Percentiles rank a stretch among this genome's conserved stretches.
These are phyloP conservation scores for Cystoderma amianthinum DNA, from an alignment of 768 basidiomycete genomes.

Conservation along the genomic window DNA sequence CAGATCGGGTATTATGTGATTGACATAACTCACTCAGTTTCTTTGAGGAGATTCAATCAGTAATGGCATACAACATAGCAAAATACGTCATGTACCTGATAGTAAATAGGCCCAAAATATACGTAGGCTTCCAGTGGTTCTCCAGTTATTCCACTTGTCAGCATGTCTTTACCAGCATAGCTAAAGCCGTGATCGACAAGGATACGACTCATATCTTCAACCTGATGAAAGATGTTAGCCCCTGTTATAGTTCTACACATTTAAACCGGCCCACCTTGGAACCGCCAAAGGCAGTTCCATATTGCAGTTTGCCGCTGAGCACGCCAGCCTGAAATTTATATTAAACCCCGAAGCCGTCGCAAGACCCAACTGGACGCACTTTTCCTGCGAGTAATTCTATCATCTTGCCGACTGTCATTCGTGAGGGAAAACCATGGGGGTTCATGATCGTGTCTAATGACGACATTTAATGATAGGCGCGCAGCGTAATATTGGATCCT, in stretches of 20 bases:
- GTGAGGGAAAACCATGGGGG: conserved; percentile 98
- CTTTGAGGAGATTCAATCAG: conserved; percentile 32
- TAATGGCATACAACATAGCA: not conserved
- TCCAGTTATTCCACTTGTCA: conserved; percentile 96
- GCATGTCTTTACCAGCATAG: conserved; percentile 98
- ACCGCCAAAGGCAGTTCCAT: conserved; percentile 95
- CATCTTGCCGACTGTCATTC: conserved; percentile 99
- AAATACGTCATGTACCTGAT: conserved; percentile 55
- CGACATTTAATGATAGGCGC: conserved; percentile 9
- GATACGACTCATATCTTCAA: conserved; percentile 97
- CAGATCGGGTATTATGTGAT: conserved; percentile 6
- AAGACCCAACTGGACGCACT: conserved; percentile 27
- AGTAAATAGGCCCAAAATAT: conserved; percentile 98
- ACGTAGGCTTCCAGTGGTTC: conserved; percentile 96
- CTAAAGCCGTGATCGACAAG: conserved; percentile 93
- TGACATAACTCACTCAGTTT: conserved; percentile 76
- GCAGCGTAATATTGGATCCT: not conserved
- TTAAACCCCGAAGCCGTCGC: conserved; percentile 4
- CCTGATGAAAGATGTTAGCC: conserved; percentile 32
- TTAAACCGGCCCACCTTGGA: conserved; percentile 61
- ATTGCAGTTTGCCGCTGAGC: conserved; percentile 80
- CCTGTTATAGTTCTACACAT: not conserved
- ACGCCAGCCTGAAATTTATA: conserved; percentile 97
- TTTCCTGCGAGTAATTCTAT: conserved; percentile 96
- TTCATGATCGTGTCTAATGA: conserved; percentile 95